These are phyloP conservation scores for Flueggea neowawraea DNA, from an alignment of 441 rosid genomes.

Conservation along the genomic window DNA sequence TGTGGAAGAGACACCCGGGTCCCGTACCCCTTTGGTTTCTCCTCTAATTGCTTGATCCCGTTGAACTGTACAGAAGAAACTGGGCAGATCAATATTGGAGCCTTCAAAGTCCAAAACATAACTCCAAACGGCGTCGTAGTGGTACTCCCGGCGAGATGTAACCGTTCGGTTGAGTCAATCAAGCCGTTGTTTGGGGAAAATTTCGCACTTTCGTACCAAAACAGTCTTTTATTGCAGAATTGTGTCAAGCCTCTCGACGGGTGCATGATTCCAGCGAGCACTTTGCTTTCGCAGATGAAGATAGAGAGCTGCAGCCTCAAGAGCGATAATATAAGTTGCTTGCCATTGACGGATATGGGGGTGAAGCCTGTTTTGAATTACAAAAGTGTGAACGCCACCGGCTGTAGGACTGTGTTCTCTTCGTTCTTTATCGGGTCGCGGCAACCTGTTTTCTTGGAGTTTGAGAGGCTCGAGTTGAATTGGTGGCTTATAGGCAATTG, in stretches of 20 bases:
- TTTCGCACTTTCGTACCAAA: conserved; percentile 36
- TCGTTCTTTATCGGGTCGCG: conserved; percentile 34
- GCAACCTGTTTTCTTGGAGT: conserved; percentile 23
- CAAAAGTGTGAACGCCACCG: conserved; percentile 7
- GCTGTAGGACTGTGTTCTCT: conserved; percentile 47
- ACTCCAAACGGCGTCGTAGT: conserved; percentile 38
- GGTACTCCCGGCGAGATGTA: conserved; percentile 40
- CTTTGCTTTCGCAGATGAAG: conserved; percentile 14
- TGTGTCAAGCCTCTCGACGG: conserved; percentile 20
- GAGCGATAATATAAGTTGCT: conserved; percentile 39
- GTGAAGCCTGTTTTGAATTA: conserved; percentile 21
- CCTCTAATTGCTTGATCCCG: conserved; percentile 38
- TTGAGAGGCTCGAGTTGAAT: conserved; percentile 37
- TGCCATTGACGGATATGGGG: not conserved
- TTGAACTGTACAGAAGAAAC: conserved; percentile 28
- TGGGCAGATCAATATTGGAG: conserved; percentile 27
- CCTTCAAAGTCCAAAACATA: conserved; percentile 42
- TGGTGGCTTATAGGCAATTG: conserved; percentile 65
- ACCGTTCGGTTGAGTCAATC: conserved; percentile 37
- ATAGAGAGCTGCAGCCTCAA: conserved; percentile 16
- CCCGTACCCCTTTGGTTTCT: conserved; percentile 68
- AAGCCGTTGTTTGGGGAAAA: conserved; percentile 23
- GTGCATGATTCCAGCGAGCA: conserved; percentile 27
- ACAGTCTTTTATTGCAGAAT: conserved; percentile 46
- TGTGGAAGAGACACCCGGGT: conserved; percentile 33